phyloP scores from a whole-genome alignment of 257 asterid species.

The Capsicum chinense region DNA sequence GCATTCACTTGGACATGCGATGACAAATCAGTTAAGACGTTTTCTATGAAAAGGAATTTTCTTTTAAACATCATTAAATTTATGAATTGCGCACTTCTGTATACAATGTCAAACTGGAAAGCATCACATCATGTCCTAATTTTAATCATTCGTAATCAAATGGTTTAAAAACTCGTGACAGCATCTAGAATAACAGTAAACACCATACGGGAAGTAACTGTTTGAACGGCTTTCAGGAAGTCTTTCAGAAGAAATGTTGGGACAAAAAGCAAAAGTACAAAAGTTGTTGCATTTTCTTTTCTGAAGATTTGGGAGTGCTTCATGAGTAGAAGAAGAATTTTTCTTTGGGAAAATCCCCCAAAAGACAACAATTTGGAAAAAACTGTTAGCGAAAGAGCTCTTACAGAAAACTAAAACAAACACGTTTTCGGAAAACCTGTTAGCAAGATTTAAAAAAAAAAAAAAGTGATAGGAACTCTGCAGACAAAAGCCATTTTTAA shows the following conservation, averaged over 20 bases:
- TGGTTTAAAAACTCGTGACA: neutral
- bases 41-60: neutral
- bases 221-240: neutral
- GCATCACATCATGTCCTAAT: neutral
- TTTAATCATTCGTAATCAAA: neutral
- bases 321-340: neutral
- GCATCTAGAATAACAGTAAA: slow-evolving; percentile 10
- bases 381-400: neutral
- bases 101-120: neutral
- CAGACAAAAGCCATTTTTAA: slow-evolving; percentile 9
- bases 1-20: neutral
- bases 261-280: neutral
- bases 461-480: neutral
- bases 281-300: neutral
- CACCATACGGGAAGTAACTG: neutral
- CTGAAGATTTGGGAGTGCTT: neutral
- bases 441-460: neutral
- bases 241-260: neutral
- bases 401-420: slow-evolving; percentile 5
- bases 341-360: too few relatives aligned
- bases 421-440: neutral
- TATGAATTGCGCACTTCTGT: neutral
- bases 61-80: neutral
- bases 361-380: neutral
- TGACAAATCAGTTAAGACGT: neutral